Percentiles rank a stretch among this genome's conserved stretches.
These are phyloP conservation scores for Trichoderma virens DNA, from an alignment of 495 filamentous ascomycete species.

Conservation along the genomic window DNA sequence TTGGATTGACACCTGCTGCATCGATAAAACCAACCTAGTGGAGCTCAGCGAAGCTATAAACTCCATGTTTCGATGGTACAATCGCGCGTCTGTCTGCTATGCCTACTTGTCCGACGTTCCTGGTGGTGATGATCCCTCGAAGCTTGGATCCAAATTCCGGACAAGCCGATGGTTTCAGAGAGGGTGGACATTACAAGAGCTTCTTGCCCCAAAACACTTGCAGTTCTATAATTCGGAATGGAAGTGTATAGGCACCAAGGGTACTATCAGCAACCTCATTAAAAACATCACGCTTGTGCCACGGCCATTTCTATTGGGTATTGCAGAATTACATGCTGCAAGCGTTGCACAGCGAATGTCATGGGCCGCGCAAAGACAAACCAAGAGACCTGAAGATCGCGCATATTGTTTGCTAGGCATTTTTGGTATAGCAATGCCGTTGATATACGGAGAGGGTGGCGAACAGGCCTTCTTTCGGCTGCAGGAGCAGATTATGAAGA, in stretches of 20 bases:
- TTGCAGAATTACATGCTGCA: neutral
- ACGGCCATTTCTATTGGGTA: slow-evolving; percentile 7
- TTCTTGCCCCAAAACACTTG: slow-evolving; percentile 9
- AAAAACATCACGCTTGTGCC: slow-evolving; percentile 10
- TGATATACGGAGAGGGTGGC: slow-evolving; percentile 8
- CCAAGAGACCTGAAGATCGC: neutral
- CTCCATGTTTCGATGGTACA: slow-evolving; percentile 23
- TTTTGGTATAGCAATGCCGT: neutral
- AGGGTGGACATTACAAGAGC: slow-evolving; percentile 6
- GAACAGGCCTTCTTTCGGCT: neutral
- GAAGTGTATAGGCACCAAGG: slow-evolving; percentile 8
- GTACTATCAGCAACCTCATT: neutral
- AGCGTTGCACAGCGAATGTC: slow-evolving; percentile 15
- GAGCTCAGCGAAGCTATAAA: slow-evolving; percentile 16
- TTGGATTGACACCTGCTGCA: slow-evolving; percentile 27
- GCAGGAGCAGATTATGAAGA: slow-evolving; percentile 7
- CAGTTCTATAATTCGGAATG: slow-evolving; percentile 13
- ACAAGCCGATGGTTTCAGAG: slow-evolving; percentile 22
- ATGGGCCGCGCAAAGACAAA: slow-evolving; percentile 12
- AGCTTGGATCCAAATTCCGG: neutral
- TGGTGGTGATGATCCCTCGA: neutral
- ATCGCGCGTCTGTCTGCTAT: slow-evolving; percentile 20
- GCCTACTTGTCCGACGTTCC: slow-evolving; percentile 22
- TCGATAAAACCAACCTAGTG: slow-evolving; percentile 11
- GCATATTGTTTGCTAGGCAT: slow-evolving; percentile 7